phyloP scores from a whole-genome alignment of 2,329 filamentous ascomycete species.

The Aureobasidium mangrovei region DNA sequence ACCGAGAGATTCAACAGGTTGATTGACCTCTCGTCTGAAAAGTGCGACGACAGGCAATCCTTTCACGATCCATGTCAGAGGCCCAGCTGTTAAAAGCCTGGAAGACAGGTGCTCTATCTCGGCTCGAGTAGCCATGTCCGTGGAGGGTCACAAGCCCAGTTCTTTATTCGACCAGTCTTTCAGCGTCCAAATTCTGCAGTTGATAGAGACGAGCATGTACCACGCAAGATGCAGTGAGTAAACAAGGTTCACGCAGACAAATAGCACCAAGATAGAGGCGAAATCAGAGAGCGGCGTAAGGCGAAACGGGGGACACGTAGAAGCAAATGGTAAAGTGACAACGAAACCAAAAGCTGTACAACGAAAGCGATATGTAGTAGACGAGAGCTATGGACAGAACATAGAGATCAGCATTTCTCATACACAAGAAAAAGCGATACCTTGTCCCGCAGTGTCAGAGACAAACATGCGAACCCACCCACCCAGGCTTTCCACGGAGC shows the following conservation, averaged over 20 bases:
- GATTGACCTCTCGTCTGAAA: neutral
- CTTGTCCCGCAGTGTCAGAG: neutral
- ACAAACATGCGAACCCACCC: conserved; percentile 5
- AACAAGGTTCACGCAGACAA: no score
- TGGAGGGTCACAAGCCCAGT: no score
- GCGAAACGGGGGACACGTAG: no score
- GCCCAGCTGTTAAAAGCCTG: neutral
- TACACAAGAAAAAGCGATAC: neutral
- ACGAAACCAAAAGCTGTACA: no score
- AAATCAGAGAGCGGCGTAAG: no score
- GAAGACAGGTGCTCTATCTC: neutral
- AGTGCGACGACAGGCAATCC: neutral
- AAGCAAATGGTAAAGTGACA: no score
- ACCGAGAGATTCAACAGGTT: neutral
- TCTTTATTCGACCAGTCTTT: no score
- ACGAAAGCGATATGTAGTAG: no score
- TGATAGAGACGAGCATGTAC: no score
- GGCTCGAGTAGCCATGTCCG: neutral
- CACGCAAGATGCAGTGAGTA: no score
- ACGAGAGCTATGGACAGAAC: no score
- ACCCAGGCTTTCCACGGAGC: neutral
- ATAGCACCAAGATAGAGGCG: neutral
- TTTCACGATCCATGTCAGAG: neutral
- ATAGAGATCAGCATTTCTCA: neutral
- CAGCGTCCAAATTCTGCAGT: no score